A percentile compares a stretch with the other conserved stretches of the same genome.
phyloP scores from a whole-genome alignment of 768 basidiomycete species.

The Boletus rubroflammeus region DNA sequence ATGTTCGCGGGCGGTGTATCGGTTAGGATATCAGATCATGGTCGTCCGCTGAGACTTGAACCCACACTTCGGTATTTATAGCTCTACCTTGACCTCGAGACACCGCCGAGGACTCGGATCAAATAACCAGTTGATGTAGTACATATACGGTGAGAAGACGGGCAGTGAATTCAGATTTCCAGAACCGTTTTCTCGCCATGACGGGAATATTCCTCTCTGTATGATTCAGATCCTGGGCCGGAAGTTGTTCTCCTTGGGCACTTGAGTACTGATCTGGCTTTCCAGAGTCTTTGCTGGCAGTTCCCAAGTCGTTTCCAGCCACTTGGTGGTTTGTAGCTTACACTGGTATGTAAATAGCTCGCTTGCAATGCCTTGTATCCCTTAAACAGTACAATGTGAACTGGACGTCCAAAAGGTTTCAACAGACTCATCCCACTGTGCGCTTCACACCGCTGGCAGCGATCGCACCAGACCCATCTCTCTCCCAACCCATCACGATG shows the following conservation, averaged over 20 bases:
- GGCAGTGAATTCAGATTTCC: too few species aligned
- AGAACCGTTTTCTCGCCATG: neutral
- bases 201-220: neutral
- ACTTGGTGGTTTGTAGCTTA: neutral
- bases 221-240: too few species aligned
- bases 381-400: neutral
- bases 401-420: neutral
- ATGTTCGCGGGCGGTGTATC: neutral
- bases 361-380: neutral
- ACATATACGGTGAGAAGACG: neutral
- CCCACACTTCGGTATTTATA: neutral
- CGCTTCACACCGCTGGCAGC: neutral
- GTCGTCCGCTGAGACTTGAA: neutral
- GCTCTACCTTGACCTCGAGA: neutral
- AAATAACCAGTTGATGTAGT: neutral
- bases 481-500: conserved; percentile 16
- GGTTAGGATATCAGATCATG: neutral
- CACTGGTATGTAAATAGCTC: neutral
- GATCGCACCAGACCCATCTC: neutral
- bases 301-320: neutral
- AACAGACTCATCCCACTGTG: neutral
- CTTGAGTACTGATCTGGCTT: neutral
- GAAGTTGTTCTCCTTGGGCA: neutral
- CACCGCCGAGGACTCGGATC: neutral
- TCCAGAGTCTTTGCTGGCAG: too few species aligned